Base-by-base conservation (phyloP, 345 rosid genomes). In the Leavenworthia alabamica region DNA sequence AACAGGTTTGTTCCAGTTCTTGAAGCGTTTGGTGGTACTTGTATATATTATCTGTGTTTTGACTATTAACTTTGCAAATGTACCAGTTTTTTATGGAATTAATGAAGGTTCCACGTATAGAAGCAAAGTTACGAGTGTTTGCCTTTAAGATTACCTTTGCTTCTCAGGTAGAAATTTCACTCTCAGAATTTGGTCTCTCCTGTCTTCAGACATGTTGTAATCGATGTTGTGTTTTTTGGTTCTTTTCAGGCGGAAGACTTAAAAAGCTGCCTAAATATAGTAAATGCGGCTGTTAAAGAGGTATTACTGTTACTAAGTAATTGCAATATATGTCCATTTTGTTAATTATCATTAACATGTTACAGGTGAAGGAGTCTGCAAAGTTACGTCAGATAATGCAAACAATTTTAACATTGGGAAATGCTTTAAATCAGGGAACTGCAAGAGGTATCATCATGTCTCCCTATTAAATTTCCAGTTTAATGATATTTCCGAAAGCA, bases 321-420 rank as follows among this genome's bases (percentile, higher is more conserved):
- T 64, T 68, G 67, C 14, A 60, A 45, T 23, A 12, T 46, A 28
- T 23, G 37, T 41, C 40, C 55, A 31, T 49, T 33, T 78, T 55
- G 66, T 10, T 53, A 68, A 52, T 56, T 58, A 28, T 56, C 44
- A 37, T 32, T 37, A 51, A 22, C 48, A 40, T 56, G 35, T 55
- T 23, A 60, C 81, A 92, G 98, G 98, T 92, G 59, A 93, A 89
- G 73, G 97, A 93, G 43, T 93, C 99, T 2, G 76, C 61, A 15
- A 93, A 93, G 73, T 68, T 93, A 76, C 97, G 97, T 28, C 99
- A 93, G 80, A 74, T 93, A 81, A 93, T 93, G 99, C 97, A 89
- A 77, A 93, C 99, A 36, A 85, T 93, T 60, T 83, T 93, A 62
- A 89, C 97, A 57, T 57, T 93, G 56, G 99, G 99, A 63, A 93